Evolutionary conservation across 1,284 basidiomycete species (phyloP), one percentile per base, ranked within the genome.

Genomic region (Porodaedalea pini): DNA sequence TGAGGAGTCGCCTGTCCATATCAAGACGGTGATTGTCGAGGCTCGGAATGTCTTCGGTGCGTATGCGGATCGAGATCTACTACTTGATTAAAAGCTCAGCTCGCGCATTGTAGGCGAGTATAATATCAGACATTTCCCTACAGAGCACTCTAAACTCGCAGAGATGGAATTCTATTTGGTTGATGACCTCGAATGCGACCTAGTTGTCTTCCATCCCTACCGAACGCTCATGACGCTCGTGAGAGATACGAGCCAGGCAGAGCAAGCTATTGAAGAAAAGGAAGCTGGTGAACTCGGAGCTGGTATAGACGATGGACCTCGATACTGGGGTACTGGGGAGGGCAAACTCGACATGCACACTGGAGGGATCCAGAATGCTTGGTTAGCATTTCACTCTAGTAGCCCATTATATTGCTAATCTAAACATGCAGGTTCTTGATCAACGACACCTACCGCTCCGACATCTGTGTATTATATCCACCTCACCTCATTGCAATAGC

Each of bases 131-230:
- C 74, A 81, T 32, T 93, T 96, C 66, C 85, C 91, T 0, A 81
- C 86, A 0, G 94, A 98, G 68, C 87, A 93, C 64, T 82, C 87
- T n/a, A 93, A 92, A 67, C 75, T 99, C 4, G 96, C 95, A 3
- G 95, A 98, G 71, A 98, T 98, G 95, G 96, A 98, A 71, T 98
- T 98, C 73, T 98, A 98, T 72, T 83, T 99, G 11, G 84, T 99
- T 19, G 93, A 94, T 66, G 96, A 99, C 69, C 82, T 99, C 40
- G 94, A 97, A 70, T 98, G 96, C 67, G 94, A 98, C 72, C 76
- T 99, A 40, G 83, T 90, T 51, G 80, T 98, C 5, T 98, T 94
- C 70, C 96, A 98, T 70, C 94, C 96, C 0, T 99, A 98, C 72
- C 85, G 92, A 44, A 90, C 91, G 0, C 80, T 98, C 32, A 74